Conservation (phyloP, 306 rosid genomes). For the Parietaria judaica region DNA sequence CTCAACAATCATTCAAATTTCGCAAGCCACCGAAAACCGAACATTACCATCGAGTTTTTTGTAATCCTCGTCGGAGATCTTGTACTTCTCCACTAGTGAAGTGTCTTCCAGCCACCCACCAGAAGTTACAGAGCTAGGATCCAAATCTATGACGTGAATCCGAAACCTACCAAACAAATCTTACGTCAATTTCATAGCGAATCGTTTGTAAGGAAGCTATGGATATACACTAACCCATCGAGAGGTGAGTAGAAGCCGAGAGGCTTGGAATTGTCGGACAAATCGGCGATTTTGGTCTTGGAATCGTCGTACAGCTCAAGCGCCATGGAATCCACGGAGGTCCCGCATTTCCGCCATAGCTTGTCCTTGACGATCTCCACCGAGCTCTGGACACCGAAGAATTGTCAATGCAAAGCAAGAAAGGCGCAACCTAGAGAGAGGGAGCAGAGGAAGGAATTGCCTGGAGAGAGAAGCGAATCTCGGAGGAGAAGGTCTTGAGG, state of each 20-base stretch:
- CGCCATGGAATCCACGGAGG: slow-evolving; percentile 65
- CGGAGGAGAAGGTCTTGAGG: slow-evolving; percentile 59
- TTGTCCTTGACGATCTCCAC: slow-evolving; percentile 76
- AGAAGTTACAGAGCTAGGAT: slow-evolving; percentile 78
- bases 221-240: slow-evolving; percentile 44
- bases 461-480: slow-evolving; percentile 67
- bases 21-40: background rate
- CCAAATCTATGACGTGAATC: slow-evolving; percentile 69
- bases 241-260: slow-evolving; percentile 73
- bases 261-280: slow-evolving; percentile 46
- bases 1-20: background rate
- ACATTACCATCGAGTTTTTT: slow-evolving; percentile 58
- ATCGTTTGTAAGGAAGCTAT: too few species aligned
- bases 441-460: slow-evolving; percentile 12
- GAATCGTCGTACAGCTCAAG: slow-evolving; percentile 63
- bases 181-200: too few species aligned
- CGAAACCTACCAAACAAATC: slow-evolving; percentile 44
- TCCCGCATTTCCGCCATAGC: slow-evolving; percentile 75
- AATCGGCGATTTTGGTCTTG: slow-evolving; percentile 52
- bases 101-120: slow-evolving; percentile 99
- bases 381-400: slow-evolving; percentile 25
- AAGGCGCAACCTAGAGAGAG: background rate
- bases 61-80: slow-evolving; percentile 80
- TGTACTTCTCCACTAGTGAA: slow-evolving; percentile 75
- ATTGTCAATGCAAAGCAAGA: background rate